A percentile compares a stretch with the other conserved stretches of the same genome.
Conservation (phyloP, 352 stramenopile genomes). For the Hyaloperonospora brassicae region DNA sequence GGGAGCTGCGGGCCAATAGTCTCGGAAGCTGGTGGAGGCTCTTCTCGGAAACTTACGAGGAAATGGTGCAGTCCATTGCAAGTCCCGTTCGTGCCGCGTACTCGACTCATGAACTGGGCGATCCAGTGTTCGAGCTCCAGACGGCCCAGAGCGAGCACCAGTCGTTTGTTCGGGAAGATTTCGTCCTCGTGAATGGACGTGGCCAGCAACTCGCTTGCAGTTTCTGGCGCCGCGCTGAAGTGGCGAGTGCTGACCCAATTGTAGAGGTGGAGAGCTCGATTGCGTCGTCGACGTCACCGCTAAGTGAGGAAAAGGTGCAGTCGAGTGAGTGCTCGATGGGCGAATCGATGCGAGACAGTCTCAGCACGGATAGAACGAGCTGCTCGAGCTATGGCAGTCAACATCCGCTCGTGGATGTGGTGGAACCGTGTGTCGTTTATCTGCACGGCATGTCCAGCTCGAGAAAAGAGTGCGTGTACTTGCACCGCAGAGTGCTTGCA, state of each 20-base stretch:
- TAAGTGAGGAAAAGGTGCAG: constrained; percentile 9
- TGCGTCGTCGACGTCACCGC: not conserved
- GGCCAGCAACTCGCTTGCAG: constrained; percentile 57
- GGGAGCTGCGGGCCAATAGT: constrained; percentile 43
- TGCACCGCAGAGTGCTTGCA: constrained; percentile 42
- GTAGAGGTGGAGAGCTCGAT: not conserved
- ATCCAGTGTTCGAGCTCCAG: constrained; percentile 13
- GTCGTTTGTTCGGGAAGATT: constrained; percentile 46
- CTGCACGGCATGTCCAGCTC: constrained; percentile 76
- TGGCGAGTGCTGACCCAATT: constrained; percentile 23
- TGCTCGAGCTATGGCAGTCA: constrained; percentile 8
- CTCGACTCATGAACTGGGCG: constrained; percentile 43
- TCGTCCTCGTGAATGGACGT: constrained; percentile 44
- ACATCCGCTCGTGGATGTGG: not conserved
- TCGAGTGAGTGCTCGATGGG: no score
- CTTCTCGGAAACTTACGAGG: constrained; percentile 64
- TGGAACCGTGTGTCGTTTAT: constrained; percentile 59
- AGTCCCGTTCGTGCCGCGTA: constrained; percentile 54
- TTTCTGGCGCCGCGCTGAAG: constrained; percentile 42
- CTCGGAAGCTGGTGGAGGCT: constrained; percentile 61
- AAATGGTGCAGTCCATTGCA: constrained; percentile 65
- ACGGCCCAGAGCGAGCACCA: constrained; percentile 7
- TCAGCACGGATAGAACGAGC: no score
- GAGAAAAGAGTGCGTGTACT: constrained; percentile 64
- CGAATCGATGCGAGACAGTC: no score